Evolutionary conservation across 192 early-diverging fungal genomes (phyloP).

Genomic region (Gorgonomyces haynaldii): DNA sequence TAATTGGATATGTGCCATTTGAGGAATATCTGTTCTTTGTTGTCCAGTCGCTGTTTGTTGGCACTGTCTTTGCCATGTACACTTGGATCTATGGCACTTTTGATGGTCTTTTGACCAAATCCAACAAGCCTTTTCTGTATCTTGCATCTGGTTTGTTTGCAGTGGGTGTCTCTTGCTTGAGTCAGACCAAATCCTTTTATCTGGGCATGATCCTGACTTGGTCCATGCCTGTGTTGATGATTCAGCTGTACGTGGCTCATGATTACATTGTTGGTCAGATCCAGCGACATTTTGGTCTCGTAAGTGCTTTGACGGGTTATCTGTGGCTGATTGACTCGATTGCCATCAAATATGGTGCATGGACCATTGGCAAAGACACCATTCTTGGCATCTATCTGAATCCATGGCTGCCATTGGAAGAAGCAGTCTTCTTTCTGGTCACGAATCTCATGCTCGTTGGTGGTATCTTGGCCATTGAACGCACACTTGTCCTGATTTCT

Average conservation of each 20-base stretch:
- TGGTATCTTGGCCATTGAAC: conserved; percentile 21
- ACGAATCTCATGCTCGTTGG: conserved; percentile 27
- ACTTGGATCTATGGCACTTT: too few relatives aligned
- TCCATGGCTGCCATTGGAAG: conserved; percentile 35
- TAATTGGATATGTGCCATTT: conserved; percentile 46
- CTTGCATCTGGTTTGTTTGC: too few relatives aligned
- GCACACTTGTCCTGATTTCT: too few relatives aligned
- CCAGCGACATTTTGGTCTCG: not conserved
- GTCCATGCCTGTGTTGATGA: not conserved
- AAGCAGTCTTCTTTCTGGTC: conserved; percentile 40
- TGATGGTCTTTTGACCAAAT: too few relatives aligned
- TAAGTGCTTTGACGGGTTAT: conserved; percentile 29
- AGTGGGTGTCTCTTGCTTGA: too few relatives aligned
- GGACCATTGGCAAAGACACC: conserved; percentile 28
- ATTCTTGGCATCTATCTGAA: conserved; percentile 27
- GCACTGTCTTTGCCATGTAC: too few relatives aligned
- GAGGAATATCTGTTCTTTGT: conserved; percentile 50
- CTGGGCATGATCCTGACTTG: conserved; percentile 10
- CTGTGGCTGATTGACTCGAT: conserved; percentile 35
- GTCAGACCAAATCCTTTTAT: conserved; percentile 3
- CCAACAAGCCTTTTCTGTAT: too few relatives aligned
- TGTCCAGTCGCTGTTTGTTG: conserved; percentile 42
- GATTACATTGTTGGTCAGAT: not conserved
- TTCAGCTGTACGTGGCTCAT: not conserved
- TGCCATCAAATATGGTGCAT: conserved; percentile 29